Evolutionary conservation across 169 alveolate species (phyloP).

Genomic region (Cryptosporidium xiaoi): DNA sequence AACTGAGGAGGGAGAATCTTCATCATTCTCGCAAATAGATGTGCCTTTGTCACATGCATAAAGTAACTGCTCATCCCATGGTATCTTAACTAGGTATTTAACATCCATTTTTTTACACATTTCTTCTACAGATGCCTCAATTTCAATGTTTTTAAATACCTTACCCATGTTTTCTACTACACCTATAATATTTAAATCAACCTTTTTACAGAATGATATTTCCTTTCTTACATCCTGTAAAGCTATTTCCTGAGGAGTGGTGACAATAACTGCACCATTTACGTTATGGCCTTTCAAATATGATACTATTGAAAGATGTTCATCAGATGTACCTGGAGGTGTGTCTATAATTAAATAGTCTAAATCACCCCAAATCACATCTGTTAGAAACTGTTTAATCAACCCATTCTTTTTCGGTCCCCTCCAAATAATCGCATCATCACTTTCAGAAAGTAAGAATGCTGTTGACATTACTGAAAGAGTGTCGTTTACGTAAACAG

Average conservation of each 20-base stretch:
- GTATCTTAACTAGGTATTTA: constrained; percentile 79
- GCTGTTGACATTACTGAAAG: constrained; percentile 97
- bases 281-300: constrained; percentile 88
- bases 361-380: constrained; percentile 96
- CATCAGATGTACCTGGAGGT: constrained; percentile 99
- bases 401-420: constrained; percentile 98
- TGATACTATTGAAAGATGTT: constrained; percentile 93
- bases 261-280: constrained; percentile 81
- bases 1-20: constrained; percentile 72
- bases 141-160: constrained; percentile 51
- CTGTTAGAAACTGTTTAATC: constrained; percentile 95
- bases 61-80: constrained; percentile 79
- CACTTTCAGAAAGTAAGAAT: constrained; percentile 91
- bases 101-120: constrained; percentile 83
- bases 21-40: constrained; percentile 75
- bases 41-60: constrained; percentile 81
- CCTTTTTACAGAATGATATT: constrained; percentile 89
- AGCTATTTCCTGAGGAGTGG: constrained; percentile 92
- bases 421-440: constrained; percentile 98
- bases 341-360: constrained; percentile 97
- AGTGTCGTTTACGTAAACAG: constrained; percentile 93
- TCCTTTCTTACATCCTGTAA: constrained; percentile 93
- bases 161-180: constrained; percentile 97
- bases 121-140: constrained; percentile 52
- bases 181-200: constrained; percentile 89